Percentiles rank a stretch among this genome's conserved stretches.
Evolutionary conservation across 495 filamentous ascomycete genomes (phyloP).

Genomic region (Hypoxylon perforatum): DNA sequence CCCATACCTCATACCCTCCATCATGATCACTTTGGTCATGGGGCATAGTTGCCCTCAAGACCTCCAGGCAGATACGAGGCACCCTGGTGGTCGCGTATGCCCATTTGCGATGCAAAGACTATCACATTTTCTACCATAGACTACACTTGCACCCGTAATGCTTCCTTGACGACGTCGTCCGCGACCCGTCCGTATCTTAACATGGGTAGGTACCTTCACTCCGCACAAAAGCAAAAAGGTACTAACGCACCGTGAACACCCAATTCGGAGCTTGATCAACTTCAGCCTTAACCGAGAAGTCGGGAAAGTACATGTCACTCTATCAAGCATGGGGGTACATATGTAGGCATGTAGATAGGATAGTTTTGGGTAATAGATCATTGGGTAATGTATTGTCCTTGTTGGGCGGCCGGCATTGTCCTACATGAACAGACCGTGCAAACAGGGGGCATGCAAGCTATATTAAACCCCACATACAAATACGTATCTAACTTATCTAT

Average conservation of each 20-base stretch:
- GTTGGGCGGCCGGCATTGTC: no score
- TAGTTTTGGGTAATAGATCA: no score
- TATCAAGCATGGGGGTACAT: neutral
- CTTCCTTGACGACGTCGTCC: neutral
- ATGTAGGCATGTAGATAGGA: no score
- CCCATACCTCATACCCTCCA: neutral
- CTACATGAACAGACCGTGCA: no score
- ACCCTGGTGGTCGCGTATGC: neutral
- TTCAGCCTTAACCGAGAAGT: slow-evolving; percentile 11
- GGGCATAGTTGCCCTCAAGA: neutral
- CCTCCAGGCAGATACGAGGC: neutral
- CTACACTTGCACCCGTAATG: slow-evolving; percentile 13
- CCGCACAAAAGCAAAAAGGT: slow-evolving; percentile 24
- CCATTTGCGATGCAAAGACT: neutral
- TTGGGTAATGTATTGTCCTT: no score
- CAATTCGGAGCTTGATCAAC: neutral
- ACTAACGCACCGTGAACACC: neutral
- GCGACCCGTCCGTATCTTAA: neutral
- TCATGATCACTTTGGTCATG: neutral
- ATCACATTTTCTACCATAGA: slow-evolving; percentile 3
- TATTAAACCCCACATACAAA: no score
- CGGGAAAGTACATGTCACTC: slow-evolving; percentile 2
- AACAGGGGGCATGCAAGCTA: no score
- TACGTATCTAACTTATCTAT: no score
- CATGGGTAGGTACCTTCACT: neutral